Evolutionary conservation across 169 alveolate species (phyloP).

Genomic region (Eimeria necatrix): DNA sequence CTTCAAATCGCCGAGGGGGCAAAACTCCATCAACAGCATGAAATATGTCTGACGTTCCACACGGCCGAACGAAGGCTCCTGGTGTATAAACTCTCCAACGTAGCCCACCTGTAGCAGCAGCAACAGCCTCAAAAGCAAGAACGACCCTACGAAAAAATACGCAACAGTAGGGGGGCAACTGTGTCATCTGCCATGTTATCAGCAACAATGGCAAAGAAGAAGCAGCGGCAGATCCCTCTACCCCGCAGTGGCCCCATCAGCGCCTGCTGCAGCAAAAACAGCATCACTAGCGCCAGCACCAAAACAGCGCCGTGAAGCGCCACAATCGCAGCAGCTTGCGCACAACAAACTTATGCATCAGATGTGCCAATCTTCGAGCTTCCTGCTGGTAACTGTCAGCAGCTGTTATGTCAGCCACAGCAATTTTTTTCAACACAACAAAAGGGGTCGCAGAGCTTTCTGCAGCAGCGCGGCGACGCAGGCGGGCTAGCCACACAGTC

Average conservation of each 20-base stretch:
- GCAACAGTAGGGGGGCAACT: background rate
- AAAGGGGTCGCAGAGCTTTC: conserved; percentile 1
- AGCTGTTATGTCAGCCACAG: conserved; percentile 74
- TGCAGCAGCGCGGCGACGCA: background rate
- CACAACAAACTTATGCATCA: conserved; percentile 61
- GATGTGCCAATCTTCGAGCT: conserved; percentile 68
- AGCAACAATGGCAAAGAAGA: no score
- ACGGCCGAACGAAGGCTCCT: conserved; percentile 54
- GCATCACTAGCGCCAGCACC: background rate
- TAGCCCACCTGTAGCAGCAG: conserved; percentile 75
- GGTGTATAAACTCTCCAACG: conserved; percentile 78
- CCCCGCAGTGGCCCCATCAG: background rate
- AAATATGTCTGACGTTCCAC: conserved; percentile 52
- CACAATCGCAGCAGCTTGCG: background rate
- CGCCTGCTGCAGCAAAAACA: background rate
- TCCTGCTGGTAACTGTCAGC: conserved; percentile 79
- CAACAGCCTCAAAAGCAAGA: background rate
- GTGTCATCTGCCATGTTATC: no score
- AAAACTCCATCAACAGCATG: conserved; percentile 80
- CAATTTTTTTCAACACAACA: conserved; percentile 73
- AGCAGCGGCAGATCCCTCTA: background rate
- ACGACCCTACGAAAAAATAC: background rate
- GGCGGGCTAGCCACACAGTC: conserved; percentile 59
- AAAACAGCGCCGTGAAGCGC: background rate
- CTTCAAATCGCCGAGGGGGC: conserved; percentile 78